Base-by-base conservation (phyloP, 768 basidiomycete species). In the Boletus barrowsii region DNA sequence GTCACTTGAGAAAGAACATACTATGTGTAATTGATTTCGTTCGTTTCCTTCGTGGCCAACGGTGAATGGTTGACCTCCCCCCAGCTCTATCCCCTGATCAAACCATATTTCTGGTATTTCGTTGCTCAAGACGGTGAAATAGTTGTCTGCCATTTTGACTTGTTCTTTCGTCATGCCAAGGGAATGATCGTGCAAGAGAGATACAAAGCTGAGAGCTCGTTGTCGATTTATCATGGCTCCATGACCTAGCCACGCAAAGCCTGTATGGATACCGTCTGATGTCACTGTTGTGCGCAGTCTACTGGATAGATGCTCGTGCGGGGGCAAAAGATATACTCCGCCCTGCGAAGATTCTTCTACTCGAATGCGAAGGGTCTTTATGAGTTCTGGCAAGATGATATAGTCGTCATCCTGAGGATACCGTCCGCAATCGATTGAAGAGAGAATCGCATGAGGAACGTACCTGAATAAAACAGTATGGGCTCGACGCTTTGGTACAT, bases 81-180 rank as follows among this genome's bases (percentile, higher is more conserved):
- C 80, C 4, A 88, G 74, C 53, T 79, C 77, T 42, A 83, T 76
- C n/a, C 80, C 80, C 56, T 82, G 78, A 57, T 84, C 82, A 51
- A 85, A 79, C 84, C 86, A 87, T 10, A 78, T 68, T 63, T 86
- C 83, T 2, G 84, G 79, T 39, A 79, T 62, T 18, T 65, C 67
- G 62, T 86, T 87, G 51, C 71, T 73, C 44, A 87, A 67, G 47
- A 88, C 70, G 2, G 83, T 74, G 62, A 79, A 88, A 59, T 86
- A 86, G 56, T 88, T 88, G 63, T 88, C 87, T 4, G 85, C 83
- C 84, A 86, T 87, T 58, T 78, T 75, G 61, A 75, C 69, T 57
- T 84, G 77, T 36, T 81, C 80, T 4, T 74, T 66, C 0, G 80
- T 73, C 37, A 75, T 66, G 35, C 79, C 73, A 35, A 85, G 66